These are phyloP conservation scores for Coniochaeta sp. DNA, from an alignment of 2,329 filamentous ascomycete species.

Conservation along the genomic window DNA sequence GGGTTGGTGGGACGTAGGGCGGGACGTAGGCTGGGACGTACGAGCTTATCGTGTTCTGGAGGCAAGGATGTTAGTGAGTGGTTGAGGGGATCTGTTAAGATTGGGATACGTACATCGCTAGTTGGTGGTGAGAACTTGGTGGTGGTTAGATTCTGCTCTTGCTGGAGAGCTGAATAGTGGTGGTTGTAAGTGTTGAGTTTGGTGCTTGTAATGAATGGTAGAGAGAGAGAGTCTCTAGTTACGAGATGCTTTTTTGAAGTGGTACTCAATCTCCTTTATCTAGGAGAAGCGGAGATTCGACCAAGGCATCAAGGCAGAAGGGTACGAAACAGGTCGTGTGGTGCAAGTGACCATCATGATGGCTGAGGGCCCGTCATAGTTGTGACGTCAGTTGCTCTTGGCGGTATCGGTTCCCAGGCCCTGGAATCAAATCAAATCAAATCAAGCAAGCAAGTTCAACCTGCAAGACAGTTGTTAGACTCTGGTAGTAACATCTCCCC, in stretches of 20 bases:
- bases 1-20: neutral
- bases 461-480: too few relatives aligned
- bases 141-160: neutral
- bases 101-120: neutral
- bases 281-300: neutral
- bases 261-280: neutral
- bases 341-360: neutral
- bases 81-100: neutral
- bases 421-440: neutral
- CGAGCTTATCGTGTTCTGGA: neutral
- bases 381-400: slow-evolving; percentile 1
- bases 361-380: neutral
- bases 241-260: neutral
- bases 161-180: neutral
- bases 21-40: neutral
- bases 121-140: neutral
- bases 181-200: neutral
- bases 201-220: neutral
- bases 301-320: neutral
- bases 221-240: neutral
- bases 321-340: neutral
- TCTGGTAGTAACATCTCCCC: neutral
- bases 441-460: too few relatives aligned
- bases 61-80: neutral
- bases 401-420: neutral